phyloP scores from a whole-genome alignment of 2,329 filamentous ascomycete genomes.

The Microcyclospora pomicola region DNA sequence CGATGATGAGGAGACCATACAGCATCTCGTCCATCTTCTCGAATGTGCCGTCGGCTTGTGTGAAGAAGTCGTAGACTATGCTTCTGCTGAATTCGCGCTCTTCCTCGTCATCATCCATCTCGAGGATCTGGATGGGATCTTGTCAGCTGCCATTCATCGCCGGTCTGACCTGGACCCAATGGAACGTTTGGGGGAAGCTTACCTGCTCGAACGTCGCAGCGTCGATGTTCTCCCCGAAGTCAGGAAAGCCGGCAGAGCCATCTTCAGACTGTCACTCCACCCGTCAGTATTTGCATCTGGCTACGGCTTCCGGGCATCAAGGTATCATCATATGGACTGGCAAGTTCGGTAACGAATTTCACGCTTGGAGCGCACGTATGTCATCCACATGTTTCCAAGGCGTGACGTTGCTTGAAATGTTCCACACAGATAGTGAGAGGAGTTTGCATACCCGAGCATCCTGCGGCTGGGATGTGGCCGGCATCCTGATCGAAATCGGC shows the following conservation, averaged over 20 bases:
- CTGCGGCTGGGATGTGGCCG: conserved; percentile 3
- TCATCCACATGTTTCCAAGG: neutral
- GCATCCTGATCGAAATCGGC: neutral
- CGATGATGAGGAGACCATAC: conserved; percentile 42
- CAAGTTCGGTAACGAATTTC: neutral
- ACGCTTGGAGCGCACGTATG: no score
- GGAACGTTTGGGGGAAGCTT: conserved; percentile 1
- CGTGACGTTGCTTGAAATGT: neutral
- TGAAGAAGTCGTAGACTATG: conserved; percentile 85
- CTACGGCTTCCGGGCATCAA: conserved; percentile 5
- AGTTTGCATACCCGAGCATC: conserved; percentile 5
- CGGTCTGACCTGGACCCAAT: neutral
- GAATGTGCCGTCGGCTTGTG: conserved; percentile 80
- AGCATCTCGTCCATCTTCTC: conserved; percentile 65
- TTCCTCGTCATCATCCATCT: conserved; percentile 88
- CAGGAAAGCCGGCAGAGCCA: conserved; percentile 36
- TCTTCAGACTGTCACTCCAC: conserved; percentile 29
- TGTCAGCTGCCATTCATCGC: neutral
- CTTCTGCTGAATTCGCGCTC: conserved; percentile 77
- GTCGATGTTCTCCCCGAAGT: conserved; percentile 68
- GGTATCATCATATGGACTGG: conserved; percentile 7
- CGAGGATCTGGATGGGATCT: conserved; percentile 48
- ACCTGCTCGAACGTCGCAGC: conserved; percentile 65
- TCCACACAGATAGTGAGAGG: neutral
- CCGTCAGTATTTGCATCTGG: conserved; percentile 7